Conservation (phyloP, 2,329 filamentous ascomycete genomes). For the Teratosphaeria viscida region DNA sequence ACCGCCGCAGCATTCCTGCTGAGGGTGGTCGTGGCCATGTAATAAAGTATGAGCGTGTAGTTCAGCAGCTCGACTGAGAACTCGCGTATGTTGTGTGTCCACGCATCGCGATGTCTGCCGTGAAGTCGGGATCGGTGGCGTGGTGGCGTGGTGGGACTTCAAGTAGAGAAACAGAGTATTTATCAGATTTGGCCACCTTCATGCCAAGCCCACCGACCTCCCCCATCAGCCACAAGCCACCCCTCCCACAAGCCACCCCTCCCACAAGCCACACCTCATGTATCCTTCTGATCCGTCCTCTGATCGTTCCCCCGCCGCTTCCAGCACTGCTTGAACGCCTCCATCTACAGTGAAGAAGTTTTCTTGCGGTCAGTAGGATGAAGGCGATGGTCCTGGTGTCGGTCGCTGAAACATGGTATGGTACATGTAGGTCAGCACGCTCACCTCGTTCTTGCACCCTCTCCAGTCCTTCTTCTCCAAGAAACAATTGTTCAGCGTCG, state of each 20-base stretch:
- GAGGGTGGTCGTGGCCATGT: too few relatives aligned
- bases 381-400: too few relatives aligned
- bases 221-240: background rate
- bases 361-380: background rate
- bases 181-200: background rate
- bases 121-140: too few relatives aligned
- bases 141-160: too few relatives aligned
- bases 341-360: conserved; percentile 56
- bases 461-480: conserved; percentile 96
- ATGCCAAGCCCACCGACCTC: background rate
- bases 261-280: conserved; percentile 20
- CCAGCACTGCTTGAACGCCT: conserved; percentile 82
- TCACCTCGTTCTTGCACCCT: conserved; percentile 74
- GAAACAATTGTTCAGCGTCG: conserved; percentile 88
- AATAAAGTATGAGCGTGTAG: too few relatives aligned
- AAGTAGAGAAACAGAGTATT: background rate
- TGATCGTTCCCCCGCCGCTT: conserved; percentile 78
- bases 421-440: conserved; percentile 24
- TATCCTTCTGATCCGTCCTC: conserved; percentile 68
- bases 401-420: conserved; percentile 2
- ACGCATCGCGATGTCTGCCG: too few relatives aligned
- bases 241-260: too few relatives aligned
- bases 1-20: too few relatives aligned
- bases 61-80: too few relatives aligned
- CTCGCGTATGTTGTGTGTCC: too few relatives aligned